Evolutionary conservation across 441 rosid genomes (phyloP).

Genomic region (Omphalea diandra): DNA sequence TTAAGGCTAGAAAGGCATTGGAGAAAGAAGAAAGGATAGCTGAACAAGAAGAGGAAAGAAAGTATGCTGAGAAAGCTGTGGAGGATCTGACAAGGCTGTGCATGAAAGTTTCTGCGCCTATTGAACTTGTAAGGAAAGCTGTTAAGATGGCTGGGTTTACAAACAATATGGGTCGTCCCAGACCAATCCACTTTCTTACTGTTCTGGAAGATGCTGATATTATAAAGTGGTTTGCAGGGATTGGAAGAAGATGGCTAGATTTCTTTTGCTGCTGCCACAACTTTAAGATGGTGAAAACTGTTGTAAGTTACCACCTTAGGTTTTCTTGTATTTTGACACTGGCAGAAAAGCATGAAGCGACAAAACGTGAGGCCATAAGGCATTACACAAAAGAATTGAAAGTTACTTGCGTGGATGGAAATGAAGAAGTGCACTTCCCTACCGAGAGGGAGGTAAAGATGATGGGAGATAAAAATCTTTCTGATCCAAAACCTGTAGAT

Average conservation of each 20-base stretch:
- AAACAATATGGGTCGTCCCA: conserved; percentile 88
- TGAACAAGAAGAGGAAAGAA: conserved; percentile 59
- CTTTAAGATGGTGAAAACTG: conserved; percentile 69
- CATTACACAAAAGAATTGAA: conserved; percentile 80
- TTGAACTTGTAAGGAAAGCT: conserved; percentile 71
- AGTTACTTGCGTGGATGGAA: conserved; percentile 45
- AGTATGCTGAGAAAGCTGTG: conserved; percentile 61
- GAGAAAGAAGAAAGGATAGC: conserved; percentile 62
- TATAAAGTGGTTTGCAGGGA: conserved; percentile 89
- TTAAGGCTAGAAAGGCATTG: conserved; percentile 50
- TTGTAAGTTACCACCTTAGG: conserved; percentile 77
- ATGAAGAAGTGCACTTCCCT: conserved; percentile 64
- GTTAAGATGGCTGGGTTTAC: conserved; percentile 81
- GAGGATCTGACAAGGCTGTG: conserved; percentile 72
- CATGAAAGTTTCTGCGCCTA: conserved; percentile 78
- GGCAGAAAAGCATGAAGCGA: conserved; percentile 90
- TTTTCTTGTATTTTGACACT: conserved; percentile 88
- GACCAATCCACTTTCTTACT: conserved; percentile 62
- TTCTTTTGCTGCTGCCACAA: conserved; percentile 93
- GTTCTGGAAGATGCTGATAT: conserved; percentile 83
- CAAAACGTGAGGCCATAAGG: conserved; percentile 70
- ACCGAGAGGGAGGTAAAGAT: conserved; percentile 77
- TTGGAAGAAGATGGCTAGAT: conserved; percentile 89
- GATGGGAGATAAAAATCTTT: conserved; percentile 83
- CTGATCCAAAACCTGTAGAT: conserved; percentile 82